phyloP scores from a whole-genome alignment of 2,329 filamentous ascomycete species.

The Ustulina deusta region DNA sequence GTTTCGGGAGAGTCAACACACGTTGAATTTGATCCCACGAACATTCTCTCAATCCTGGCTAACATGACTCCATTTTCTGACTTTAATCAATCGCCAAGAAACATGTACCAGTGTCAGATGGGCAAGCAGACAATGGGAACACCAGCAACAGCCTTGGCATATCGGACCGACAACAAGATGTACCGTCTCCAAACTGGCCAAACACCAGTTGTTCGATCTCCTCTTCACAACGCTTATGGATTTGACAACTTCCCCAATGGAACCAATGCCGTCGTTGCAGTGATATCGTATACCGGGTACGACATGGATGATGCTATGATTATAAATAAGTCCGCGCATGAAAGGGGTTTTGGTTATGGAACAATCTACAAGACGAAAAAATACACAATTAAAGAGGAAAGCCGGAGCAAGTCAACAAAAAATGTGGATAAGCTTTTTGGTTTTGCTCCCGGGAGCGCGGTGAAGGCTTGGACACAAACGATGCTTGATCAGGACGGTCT shows the following conservation, averaged over 20 bases:
- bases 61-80: conserved; percentile 99
- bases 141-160: conserved; percentile 83
- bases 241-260: conserved; percentile 99
- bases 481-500: conserved; percentile 90
- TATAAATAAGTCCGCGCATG: conserved; percentile 95
- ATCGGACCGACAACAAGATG: conserved; percentile 96
- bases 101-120: conserved; percentile 99
- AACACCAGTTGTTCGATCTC: conserved; percentile 91
- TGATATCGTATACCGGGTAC: conserved; percentile 98
- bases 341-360: conserved; percentile 94
- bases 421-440: conserved; percentile 87
- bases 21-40: conserved; percentile 92
- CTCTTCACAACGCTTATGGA: conserved; percentile 94
- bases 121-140: conserved; percentile 99
- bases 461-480: conserved; percentile 76
- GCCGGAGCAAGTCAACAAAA: conserved; percentile 72
- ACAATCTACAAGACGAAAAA: conserved; percentile 99
- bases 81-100: conserved; percentile 97
- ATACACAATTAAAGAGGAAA: conserved; percentile 84
- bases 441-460: conserved; percentile 81
- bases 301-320: conserved; percentile 99
- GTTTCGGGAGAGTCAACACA: conserved; percentile 91
- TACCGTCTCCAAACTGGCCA: conserved; percentile 96
- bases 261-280: conserved; percentile 93
- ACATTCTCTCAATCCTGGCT: conserved; percentile 96